Evolutionary conservation across 2,329 filamentous ascomycete species (phyloP).

Genomic region (Boeremia exigua): DNA sequence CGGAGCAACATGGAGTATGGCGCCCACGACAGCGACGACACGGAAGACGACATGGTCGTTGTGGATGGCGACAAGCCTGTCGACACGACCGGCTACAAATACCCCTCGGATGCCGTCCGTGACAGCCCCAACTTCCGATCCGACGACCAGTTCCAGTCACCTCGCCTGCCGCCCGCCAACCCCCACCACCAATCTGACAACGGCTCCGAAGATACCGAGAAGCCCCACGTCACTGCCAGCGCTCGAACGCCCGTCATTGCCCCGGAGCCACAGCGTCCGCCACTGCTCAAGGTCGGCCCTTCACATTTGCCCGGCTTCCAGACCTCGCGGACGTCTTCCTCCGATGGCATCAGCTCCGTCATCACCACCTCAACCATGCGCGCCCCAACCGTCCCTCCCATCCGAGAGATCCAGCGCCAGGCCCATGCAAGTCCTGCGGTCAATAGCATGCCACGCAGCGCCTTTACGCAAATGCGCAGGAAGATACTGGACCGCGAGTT

Average conservation of each 20-base stretch:
- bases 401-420: conserved; percentile 39
- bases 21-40: conserved; percentile 41
- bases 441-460: conserved; percentile 49
- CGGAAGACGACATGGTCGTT: conserved; percentile 38
- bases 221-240: conserved; percentile 26
- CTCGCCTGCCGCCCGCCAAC: conserved; percentile 26
- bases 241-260: conserved; percentile 34
- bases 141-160: conserved; percentile 33
- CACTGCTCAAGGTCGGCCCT: conserved; percentile 51
- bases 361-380: conserved; percentile 43
- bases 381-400: conserved; percentile 37
- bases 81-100: conserved; percentile 31
- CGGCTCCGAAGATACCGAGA: conserved; percentile 29
- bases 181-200: conserved; percentile 32
- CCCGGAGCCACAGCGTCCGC: conserved; percentile 45
- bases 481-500: conserved; percentile 94
- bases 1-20: conserved; percentile 33
- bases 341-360: conserved; percentile 51
- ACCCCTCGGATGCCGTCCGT: conserved; percentile 28
- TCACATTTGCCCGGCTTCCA: conserved; percentile 57
- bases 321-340: conserved; percentile 55
- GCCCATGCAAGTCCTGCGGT: conserved; percentile 27
- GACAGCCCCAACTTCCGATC: conserved; percentile 35
- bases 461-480: conserved; percentile 70
- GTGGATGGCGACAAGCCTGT: conserved; percentile 30